A percentile compares a stretch with the other conserved stretches of the same genome.
Conservation (phyloP, 2,329 filamentous ascomycete species). For the Trichoderma sp. region DNA sequence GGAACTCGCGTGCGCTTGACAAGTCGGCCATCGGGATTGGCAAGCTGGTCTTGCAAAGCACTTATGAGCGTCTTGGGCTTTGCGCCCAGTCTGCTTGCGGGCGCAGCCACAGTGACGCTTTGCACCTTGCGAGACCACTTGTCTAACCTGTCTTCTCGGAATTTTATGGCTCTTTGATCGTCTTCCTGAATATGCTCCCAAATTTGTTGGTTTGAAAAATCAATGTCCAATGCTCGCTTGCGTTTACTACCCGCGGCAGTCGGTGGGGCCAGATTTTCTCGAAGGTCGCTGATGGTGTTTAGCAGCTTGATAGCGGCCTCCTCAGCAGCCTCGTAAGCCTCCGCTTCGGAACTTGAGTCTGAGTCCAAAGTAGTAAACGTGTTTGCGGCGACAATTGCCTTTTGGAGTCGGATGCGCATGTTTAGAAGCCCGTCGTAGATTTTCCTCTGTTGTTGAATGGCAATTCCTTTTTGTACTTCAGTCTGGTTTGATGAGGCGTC, state of each 20-base stretch:
- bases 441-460: constrained; percentile 82
- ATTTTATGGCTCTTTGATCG: constrained; percentile 62
- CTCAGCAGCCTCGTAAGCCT: constrained; percentile 76
- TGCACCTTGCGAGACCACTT: constrained; percentile 82
- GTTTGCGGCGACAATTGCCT: constrained; percentile 82
- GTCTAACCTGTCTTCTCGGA: constrained; percentile 74
- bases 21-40: constrained; percentile 64
- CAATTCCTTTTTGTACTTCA: constrained; percentile 82
- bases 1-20: constrained; percentile 70
- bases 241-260: constrained; percentile 63
- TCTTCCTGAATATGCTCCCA: constrained; percentile 72
- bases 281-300: constrained; percentile 75
- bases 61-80: constrained; percentile 58
- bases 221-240: constrained; percentile 56
- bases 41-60: constrained; percentile 70
- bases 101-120: constrained; percentile 49
- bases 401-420: constrained; percentile 89
- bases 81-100: constrained; percentile 35
- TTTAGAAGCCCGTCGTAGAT: constrained; percentile 89
- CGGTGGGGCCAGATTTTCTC: constrained; percentile 60
- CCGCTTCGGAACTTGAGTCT: constrained; percentile 44
- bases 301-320: constrained; percentile 83
- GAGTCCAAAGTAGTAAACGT: constrained; percentile 61
- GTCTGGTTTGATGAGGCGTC: constrained; percentile 40
- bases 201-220: constrained; percentile 66